These are phyloP conservation scores for Peronospora destructor DNA, from an alignment of 352 stramenopile species.

Conservation along the genomic window DNA sequence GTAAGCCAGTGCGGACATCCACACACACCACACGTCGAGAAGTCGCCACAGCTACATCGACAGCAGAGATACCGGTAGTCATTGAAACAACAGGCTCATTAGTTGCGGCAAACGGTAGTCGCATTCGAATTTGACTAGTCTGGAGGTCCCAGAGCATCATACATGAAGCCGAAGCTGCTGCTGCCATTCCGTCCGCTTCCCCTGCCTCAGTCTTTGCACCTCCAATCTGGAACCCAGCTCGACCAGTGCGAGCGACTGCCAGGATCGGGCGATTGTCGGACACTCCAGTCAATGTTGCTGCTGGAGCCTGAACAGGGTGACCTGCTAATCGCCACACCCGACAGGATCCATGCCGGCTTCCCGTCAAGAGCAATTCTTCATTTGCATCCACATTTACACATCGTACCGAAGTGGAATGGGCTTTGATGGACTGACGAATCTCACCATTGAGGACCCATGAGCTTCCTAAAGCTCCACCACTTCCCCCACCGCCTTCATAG, in stretches of 20 bases:
- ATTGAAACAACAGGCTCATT: slow-evolving; percentile 44
- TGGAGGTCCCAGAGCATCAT: slow-evolving; percentile 66
- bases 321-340: slow-evolving; percentile 56
- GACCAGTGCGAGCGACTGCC: slow-evolving; percentile 19
- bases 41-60: slow-evolving; percentile 52
- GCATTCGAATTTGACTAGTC: slow-evolving; percentile 51
- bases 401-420: slow-evolving; percentile 55
- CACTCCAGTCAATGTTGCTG: slow-evolving; percentile 8
- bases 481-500: slow-evolving; percentile 16
- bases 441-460: slow-evolving; percentile 35
- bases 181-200: slow-evolving; percentile 27
- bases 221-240: slow-evolving; percentile 1
- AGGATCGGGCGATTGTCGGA: slow-evolving; percentile 22
- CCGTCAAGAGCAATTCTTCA: slow-evolving; percentile 59
- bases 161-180: slow-evolving; percentile 35
- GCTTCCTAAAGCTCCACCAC: slow-evolving; percentile 6
- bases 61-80: slow-evolving; percentile 12
- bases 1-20: slow-evolving; percentile 37
- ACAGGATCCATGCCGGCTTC: slow-evolving; percentile 69
- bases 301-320: slow-evolving; percentile 37
- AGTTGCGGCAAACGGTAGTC: slow-evolving; percentile 40
- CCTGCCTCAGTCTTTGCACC: slow-evolving; percentile 8
- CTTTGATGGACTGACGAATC: slow-evolving; percentile 49
- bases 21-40: slow-evolving; percentile 38
- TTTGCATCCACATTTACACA: slow-evolving; percentile 46